A percentile compares a stretch with the other conserved stretches of the same genome.
phyloP scores from a whole-genome alignment of 2,329 filamentous ascomycete genomes.

The Coniella lustricola region DNA sequence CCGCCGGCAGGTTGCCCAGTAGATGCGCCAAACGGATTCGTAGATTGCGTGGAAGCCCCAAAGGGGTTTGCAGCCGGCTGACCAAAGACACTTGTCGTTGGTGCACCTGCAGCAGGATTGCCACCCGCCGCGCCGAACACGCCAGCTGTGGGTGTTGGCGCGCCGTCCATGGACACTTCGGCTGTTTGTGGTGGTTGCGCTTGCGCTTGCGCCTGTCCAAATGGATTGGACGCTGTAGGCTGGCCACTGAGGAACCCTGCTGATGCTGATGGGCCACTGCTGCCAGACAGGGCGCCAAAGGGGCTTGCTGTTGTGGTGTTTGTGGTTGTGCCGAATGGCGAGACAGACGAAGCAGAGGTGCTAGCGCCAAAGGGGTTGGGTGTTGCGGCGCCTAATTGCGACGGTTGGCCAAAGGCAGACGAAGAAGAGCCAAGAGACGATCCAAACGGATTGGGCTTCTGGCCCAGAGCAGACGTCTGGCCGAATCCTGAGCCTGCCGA shows the following conservation, averaged over 20 bases:
- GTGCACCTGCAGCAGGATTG: constrained; percentile 5
- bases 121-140: constrained; percentile 19
- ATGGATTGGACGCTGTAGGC: constrained; percentile 12
- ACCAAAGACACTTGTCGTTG: constrained; percentile 13
- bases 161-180: constrained; percentile 13
- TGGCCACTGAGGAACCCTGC: constrained; percentile 17
- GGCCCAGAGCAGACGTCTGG: constrained; percentile 25
- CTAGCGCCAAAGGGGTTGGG: constrained; percentile 23
- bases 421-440: constrained; percentile 1
- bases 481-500: constrained; percentile 32
- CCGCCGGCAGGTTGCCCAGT: too few species aligned
- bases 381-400: constrained; percentile 26
- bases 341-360: constrained; percentile 9
- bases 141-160: constrained; percentile 14
- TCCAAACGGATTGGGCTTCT: constrained; percentile 25
- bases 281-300: constrained; percentile 12
- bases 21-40: too few species aligned
- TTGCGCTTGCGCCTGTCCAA: constrained; percentile 16
- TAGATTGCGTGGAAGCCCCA: neutral
- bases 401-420: constrained; percentile 31
- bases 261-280: constrained; percentile 5
- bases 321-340: constrained; percentile 20
- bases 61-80: constrained; percentile 18
- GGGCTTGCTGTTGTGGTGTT: constrained; percentile 9
- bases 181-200: constrained; percentile 11